Evolutionary conservation across 2,329 filamentous ascomycete genomes (phyloP).

Genomic region (Colletotrichum salicis): DNA sequence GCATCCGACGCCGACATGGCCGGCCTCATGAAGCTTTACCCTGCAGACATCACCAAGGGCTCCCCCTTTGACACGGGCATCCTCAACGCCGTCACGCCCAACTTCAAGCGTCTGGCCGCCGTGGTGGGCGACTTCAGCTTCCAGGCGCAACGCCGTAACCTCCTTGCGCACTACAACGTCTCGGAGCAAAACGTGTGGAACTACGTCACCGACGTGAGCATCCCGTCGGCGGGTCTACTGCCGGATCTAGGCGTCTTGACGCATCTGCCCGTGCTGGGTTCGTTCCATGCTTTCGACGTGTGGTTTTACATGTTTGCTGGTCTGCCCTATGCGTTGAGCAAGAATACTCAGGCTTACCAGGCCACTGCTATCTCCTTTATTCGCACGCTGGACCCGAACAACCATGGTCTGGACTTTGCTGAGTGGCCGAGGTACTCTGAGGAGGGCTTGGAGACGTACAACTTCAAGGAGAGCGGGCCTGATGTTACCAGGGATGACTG

Average conservation of each 20-base stretch:
- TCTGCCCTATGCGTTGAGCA: conserved; percentile 11
- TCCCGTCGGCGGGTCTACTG: conserved; percentile 6
- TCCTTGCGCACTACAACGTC: conserved; percentile 50
- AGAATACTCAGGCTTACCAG: conserved; percentile 23
- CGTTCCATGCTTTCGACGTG: conserved; percentile 14
- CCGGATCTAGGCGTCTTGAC: neutral
- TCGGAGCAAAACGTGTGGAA: conserved; percentile 15
- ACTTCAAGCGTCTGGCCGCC: conserved; percentile 72
- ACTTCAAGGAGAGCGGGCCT: conserved; percentile 9
- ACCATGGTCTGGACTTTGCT: conserved; percentile 5
- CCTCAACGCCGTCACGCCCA: conserved; percentile 70
- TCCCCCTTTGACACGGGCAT: conserved; percentile 68
- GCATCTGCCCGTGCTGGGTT: conserved; percentile 14
- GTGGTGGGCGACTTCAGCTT: conserved; percentile 72
- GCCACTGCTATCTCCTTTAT: conserved; percentile 17
- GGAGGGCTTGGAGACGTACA: conserved; percentile 8
- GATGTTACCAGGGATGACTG: conserved; percentile 9
- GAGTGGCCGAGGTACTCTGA: conserved; percentile 7
- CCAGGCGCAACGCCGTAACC: conserved; percentile 47
- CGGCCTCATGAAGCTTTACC: conserved; percentile 38
- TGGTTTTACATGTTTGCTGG: conserved; percentile 23
- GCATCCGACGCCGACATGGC: conserved; percentile 6
- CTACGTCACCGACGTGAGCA: conserved; percentile 16
- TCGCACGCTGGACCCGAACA: conserved; percentile 15
- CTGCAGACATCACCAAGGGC: conserved; percentile 61